Evolutionary conservation across 805 yeast genomes (phyloP).

Genomic region (Saccharomycopsis sp.): DNA sequence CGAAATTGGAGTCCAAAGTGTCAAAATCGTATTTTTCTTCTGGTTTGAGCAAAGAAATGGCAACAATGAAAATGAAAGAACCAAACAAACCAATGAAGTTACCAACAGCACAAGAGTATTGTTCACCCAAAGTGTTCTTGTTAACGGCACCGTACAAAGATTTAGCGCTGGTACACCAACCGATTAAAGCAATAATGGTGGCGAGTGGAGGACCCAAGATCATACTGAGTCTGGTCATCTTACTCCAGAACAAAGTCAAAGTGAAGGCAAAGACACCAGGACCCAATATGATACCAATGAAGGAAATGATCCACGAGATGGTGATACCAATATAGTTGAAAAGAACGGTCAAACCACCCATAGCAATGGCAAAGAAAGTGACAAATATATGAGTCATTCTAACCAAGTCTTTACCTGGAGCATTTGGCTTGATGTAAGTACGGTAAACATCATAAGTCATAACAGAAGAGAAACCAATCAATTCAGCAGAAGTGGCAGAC

Average conservation of each 20-base stretch:
- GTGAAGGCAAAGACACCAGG: constrained; percentile 36
- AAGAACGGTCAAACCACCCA: constrained; percentile 36
- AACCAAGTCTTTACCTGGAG: constrained; percentile 36
- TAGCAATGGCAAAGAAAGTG: constrained; percentile 32
- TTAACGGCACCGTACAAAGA: constrained; percentile 31
- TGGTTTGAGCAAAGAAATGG: constrained; percentile 22
- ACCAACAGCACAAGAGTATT: constrained; percentile 38
- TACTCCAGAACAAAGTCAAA: constrained; percentile 33
- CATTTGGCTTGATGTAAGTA: constrained; percentile 36
- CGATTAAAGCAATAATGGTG: constrained; percentile 30
- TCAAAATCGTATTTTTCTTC: constrained; percentile 27
- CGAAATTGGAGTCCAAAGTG: constrained; percentile 25
- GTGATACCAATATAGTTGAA: constrained; percentile 31
- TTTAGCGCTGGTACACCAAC: constrained; percentile 34
- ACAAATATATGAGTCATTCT: constrained; percentile 37
- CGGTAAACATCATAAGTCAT: constrained; percentile 41
- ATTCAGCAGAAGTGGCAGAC: constrained; percentile 34
- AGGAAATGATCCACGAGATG: constrained; percentile 33
- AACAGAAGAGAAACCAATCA: constrained; percentile 35
- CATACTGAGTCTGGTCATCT: constrained; percentile 31
- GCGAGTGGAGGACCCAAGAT: constrained; percentile 34
- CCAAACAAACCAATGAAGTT: constrained; percentile 32
- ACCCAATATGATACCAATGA: constrained; percentile 35
- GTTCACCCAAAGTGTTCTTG: constrained; percentile 29
- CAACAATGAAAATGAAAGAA: constrained; percentile 31